These are phyloP conservation scores for Phaeolepiota aurea DNA, from an alignment of 768 basidiomycete genomes.

Conservation along the genomic window DNA sequence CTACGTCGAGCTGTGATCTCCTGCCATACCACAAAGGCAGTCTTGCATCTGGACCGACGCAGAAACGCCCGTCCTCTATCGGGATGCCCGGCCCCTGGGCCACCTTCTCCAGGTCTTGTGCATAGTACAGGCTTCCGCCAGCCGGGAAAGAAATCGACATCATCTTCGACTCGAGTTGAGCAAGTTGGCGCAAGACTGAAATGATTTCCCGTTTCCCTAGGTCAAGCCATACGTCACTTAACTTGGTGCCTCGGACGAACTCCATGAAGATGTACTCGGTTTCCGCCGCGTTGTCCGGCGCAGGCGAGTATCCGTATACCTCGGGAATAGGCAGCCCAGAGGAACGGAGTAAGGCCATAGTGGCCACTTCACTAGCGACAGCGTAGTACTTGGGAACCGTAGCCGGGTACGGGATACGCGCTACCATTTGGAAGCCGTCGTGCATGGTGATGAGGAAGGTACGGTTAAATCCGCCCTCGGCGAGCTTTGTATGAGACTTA, in stretches of 20 bases:
- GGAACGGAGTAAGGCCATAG: slow-evolving; percentile 30
- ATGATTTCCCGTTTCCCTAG: slow-evolving; percentile 27
- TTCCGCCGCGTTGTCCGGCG: slow-evolving; percentile 27
- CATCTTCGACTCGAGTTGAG: slow-evolving; percentile 36
- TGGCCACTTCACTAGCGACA: slow-evolving; percentile 39
- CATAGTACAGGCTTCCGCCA: slow-evolving; percentile 43
- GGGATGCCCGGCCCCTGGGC: slow-evolving; percentile 23
- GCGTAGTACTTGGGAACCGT: slow-evolving; percentile 26
- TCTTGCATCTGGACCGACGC: slow-evolving; percentile 35
- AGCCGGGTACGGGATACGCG: slow-evolving; percentile 30
- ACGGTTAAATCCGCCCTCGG: slow-evolving; percentile 36
- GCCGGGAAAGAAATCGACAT: slow-evolving; percentile 41
- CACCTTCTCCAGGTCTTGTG: slow-evolving; percentile 33
- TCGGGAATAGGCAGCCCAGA: slow-evolving; percentile 29
- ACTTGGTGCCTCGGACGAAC: slow-evolving; percentile 27
- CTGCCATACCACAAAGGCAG: slow-evolving; percentile 40
- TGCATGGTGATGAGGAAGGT: slow-evolving; percentile 30
- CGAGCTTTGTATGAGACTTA: slow-evolving; percentile 35
- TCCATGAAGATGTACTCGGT: slow-evolving; percentile 42
- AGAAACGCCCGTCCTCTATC: slow-evolving; percentile 31
- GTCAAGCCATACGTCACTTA: slow-evolving; percentile 31
- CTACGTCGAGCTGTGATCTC: slow-evolving; percentile 38
- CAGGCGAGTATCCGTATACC: slow-evolving; percentile 34
- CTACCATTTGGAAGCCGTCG: slow-evolving; percentile 26
- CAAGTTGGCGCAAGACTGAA: slow-evolving; percentile 35